Percentiles rank a stretch among this genome's conserved stretches.
phyloP scores from a whole-genome alignment of 768 basidiomycete species.

The Cyclocybe cylindracea region DNA sequence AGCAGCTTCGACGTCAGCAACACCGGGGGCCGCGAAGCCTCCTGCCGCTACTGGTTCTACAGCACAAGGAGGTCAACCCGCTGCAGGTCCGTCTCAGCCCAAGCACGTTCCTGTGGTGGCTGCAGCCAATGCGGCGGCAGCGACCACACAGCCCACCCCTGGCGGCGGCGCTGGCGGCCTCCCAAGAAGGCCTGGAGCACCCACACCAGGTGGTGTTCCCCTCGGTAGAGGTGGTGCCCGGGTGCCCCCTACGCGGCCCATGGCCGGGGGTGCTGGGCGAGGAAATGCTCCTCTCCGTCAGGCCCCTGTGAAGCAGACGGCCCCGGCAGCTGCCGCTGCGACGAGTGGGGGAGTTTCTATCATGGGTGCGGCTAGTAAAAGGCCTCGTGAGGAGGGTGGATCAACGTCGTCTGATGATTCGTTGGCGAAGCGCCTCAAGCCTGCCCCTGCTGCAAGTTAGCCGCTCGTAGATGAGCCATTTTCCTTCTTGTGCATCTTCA shows the following conservation, averaged over 20 bases:
- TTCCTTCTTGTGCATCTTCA: slow-evolving; percentile 13
- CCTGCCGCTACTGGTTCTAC: slow-evolving; percentile 9
- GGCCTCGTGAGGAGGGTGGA: slow-evolving; percentile 57
- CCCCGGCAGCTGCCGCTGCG: slow-evolving; percentile 27
- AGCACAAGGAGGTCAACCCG: background rate
- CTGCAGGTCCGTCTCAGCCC: slow-evolving; percentile 16
- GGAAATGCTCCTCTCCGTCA: slow-evolving; percentile 30
- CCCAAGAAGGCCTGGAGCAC: slow-evolving; percentile 27
- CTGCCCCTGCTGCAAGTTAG: slow-evolving; percentile 37
- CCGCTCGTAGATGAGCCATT: slow-evolving; percentile 18
- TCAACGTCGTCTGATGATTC: slow-evolving; percentile 49
- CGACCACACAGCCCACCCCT: background rate
- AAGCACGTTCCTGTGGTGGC: slow-evolving; percentile 10
- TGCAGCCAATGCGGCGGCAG: slow-evolving; percentile 13
- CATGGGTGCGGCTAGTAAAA: slow-evolving; percentile 65
- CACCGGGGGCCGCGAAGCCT: slow-evolving; percentile 16
- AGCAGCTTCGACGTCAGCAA: slow-evolving; percentile 18
- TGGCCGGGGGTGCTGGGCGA: slow-evolving; percentile 30
- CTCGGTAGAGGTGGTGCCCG: slow-evolving; percentile 31
- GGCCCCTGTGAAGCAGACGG: slow-evolving; percentile 25
- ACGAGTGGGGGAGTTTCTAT: slow-evolving; percentile 51
- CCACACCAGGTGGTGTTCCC: slow-evolving; percentile 20
- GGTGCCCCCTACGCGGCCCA: too few relatives aligned
- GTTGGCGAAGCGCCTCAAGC: slow-evolving; percentile 67
- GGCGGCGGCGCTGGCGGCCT: slow-evolving; percentile 11